Base-by-base conservation (phyloP, 495 filamentous ascomycete species). In the Aspergillus taichungensis region DNA sequence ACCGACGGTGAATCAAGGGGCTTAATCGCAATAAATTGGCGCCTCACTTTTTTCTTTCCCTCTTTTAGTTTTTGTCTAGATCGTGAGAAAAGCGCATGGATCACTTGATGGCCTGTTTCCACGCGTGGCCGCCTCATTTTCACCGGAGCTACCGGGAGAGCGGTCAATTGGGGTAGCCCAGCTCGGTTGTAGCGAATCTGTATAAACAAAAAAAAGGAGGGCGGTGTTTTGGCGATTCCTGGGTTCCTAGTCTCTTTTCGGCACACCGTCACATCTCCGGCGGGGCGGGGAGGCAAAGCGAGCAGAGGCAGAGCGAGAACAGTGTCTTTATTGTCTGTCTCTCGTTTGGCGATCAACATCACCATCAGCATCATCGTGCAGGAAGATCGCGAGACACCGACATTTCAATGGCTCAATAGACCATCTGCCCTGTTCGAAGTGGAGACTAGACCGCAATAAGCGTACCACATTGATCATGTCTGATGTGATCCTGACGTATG, bases 111-210 rank as follows among this genome's bases (percentile, higher is more conserved):
- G n/a, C 7, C 24, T 13, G 41, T 34, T 30, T 34, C 45, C 38
- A 36, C 49, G 49, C 49, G 38, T 46, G 33, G 38, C 38, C 49
- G 49, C 49, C 49, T 46, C 49, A 47, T 52, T 40, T 29, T 43
- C 5, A 2, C 40, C 40, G 35, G 49, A 34, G 34, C 37, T 38
- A 37, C 34, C 18, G 37, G 49, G 49, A 42, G 43, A 34, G 8
- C 31, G 35, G 37, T 38, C 42, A 41, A 41, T 49, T 50, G 42
- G 42, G 12, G 32, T 40, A 49, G 33, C 37, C 43, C 18, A 46
- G 42, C 9, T 40, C 43, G 33, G 37, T 46, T 42, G 48, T 42
- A 42, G 36, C 28, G 14, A 46, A 38, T 12, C 18, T 27, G 10
- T 51, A 42, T 36, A 32, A 47, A 46, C 18, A 24, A 24, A 24